Evolutionary conservation across 2,329 filamentous ascomycete genomes (phyloP).

Genomic region (Fusarium veterinarium): DNA sequence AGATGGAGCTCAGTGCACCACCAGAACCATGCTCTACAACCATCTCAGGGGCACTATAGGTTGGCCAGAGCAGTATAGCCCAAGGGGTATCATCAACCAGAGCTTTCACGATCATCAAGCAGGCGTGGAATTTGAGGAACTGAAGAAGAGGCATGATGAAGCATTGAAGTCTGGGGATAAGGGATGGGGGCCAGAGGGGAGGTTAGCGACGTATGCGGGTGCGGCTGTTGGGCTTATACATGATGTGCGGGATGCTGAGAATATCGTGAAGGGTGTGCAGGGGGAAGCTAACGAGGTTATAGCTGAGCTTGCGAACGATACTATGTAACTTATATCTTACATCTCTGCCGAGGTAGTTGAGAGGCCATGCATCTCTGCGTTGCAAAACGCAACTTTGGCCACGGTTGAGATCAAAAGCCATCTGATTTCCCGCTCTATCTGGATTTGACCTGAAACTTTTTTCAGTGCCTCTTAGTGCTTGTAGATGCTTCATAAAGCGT

Average conservation of each 20-base stretch:
- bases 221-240: constrained; percentile 58
- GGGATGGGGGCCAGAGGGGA: constrained; percentile 60
- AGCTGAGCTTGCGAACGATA: not conserved
- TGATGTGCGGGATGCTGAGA: constrained; percentile 52
- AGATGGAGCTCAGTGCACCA: constrained; percentile 54
- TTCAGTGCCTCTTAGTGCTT: not conserved
- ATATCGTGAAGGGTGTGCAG: constrained; percentile 52
- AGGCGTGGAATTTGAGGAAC: constrained; percentile 56
- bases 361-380: not conserved
- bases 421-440: not conserved
- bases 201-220: constrained; percentile 63
- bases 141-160: constrained; percentile 54
- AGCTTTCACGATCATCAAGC: constrained; percentile 52
- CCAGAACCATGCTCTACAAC: constrained; percentile 58
- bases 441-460: not conserved
- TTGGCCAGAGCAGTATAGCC: constrained; percentile 57
- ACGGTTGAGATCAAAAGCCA: not conserved
- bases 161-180: constrained; percentile 53
- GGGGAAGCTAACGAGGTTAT: constrained; percentile 41
- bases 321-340: not conserved
- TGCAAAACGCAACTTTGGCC: not conserved
- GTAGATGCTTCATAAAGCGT: not conserved
- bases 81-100: constrained; percentile 53
- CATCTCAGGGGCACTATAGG: constrained; percentile 54
- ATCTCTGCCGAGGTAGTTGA: not conserved